A percentile compares a stretch with the other conserved stretches of the same genome.
Conservation (phyloP, 257 asterid genomes). For the Solanum paucissectum region DNA sequence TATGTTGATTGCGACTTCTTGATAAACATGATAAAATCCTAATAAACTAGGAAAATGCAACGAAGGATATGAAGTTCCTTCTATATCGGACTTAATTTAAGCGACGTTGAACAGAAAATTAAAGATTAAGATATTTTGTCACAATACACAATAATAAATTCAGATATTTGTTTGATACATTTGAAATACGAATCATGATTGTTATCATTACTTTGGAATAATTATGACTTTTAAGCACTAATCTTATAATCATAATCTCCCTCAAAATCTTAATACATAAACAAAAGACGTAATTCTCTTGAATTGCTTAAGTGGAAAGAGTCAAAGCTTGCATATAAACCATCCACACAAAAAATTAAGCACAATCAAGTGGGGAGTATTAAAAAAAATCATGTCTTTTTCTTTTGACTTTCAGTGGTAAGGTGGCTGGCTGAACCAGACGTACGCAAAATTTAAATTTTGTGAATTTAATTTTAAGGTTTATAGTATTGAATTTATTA, state of each 20-base stretch:
- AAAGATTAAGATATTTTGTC: neutral
- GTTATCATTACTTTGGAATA: neutral
- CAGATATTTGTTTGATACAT: neutral
- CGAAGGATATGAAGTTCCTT: neutral
- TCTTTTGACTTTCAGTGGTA: conserved; percentile 1
- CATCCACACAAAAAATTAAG: conserved; percentile 20
- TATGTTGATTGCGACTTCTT: too few species aligned
- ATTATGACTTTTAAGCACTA: neutral
- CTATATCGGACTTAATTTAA: neutral
- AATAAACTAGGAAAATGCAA: neutral
- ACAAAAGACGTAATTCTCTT: conserved; percentile 24
- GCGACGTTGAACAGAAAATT: too few species aligned
- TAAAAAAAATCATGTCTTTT: neutral
- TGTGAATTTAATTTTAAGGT: neutral
- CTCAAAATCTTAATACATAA: conserved; percentile 6
- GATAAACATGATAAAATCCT: neutral
- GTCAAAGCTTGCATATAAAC: conserved; percentile 24
- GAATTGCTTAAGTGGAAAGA: conserved; percentile 23
- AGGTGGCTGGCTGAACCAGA: neutral
- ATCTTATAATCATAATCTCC: conserved; percentile 1
- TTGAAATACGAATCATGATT: neutral
- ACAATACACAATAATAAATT: neutral
- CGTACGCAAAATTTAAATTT: neutral
- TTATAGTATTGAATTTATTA: neutral
- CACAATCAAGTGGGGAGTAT: conserved; percentile 12